These are phyloP conservation scores for Plasmopara halstedii DNA, from an alignment of 352 stramenopile genomes.

Conservation along the genomic window DNA sequence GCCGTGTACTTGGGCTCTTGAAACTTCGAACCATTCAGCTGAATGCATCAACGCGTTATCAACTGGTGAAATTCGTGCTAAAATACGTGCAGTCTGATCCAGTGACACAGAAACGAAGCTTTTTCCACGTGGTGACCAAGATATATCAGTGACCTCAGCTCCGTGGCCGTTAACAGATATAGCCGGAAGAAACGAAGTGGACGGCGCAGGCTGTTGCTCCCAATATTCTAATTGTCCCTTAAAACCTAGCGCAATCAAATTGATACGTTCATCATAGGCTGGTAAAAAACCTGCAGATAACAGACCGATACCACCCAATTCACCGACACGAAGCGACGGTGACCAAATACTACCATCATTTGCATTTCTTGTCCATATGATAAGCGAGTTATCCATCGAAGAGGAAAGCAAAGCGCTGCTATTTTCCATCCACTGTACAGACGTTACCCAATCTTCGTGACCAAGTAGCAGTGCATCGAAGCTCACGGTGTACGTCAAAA, in stretches of 20 bases:
- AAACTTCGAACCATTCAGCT: conserved; percentile 52
- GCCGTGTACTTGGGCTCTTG: conserved; percentile 67
- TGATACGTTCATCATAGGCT: conserved; percentile 18
- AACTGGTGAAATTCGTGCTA: conserved; percentile 18
- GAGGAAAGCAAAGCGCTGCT: conserved; percentile 36
- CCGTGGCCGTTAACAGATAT: conserved; percentile 53
- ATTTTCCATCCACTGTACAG: conserved; percentile 38
- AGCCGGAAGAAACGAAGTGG: conserved; percentile 42
- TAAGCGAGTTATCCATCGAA: conserved; percentile 77
- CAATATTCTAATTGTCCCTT: conserved; percentile 60
- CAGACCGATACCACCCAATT: conserved; percentile 48
- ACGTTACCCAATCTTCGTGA: conserved; percentile 81
- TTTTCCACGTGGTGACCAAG: conserved; percentile 49
- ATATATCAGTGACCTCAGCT: conserved; percentile 49
- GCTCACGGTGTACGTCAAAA: conserved; percentile 31
- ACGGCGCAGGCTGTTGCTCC: conserved; percentile 40
- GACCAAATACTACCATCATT: conserved; percentile 25
- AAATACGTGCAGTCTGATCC: conserved; percentile 61
- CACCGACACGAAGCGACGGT: conserved; percentile 44
- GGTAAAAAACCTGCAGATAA: conserved; percentile 36
- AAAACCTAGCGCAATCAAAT: conserved; percentile 58
- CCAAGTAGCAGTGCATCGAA: conserved; percentile 64
- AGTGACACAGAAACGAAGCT: conserved; percentile 69
- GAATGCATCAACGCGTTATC: neutral
- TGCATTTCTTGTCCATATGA: conserved; percentile 42